phyloP scores from a whole-genome alignment of 2,329 filamentous ascomycete genomes.

The Aspergillus chevalieri region DNA sequence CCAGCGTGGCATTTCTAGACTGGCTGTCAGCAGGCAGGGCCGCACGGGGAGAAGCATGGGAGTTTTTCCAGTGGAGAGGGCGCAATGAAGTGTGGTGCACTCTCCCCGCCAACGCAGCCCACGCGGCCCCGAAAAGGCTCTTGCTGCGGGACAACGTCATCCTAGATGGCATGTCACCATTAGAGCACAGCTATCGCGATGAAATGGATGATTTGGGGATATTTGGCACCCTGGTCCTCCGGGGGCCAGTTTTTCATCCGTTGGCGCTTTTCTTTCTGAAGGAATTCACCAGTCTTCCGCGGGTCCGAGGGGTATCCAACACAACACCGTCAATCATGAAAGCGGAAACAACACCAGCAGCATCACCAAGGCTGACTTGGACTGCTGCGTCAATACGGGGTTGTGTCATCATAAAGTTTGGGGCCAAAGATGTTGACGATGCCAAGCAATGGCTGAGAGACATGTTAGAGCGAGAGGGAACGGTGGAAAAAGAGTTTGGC shows the following conservation, averaged over 20 bases:
- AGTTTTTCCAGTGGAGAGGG: not conserved
- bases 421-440: not conserved
- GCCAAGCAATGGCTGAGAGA: slow-evolving; percentile 1
- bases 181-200: not conserved
- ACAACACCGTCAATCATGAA: not conserved
- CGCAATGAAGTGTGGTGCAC: slow-evolving; percentile 1
- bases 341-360: not conserved
- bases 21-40: not conserved
- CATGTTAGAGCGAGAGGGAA: not conserved
- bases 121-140: not conserved
- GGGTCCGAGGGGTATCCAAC: not conserved
- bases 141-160: slow-evolving; percentile 1
- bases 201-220: slow-evolving; percentile 1
- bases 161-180: not conserved
- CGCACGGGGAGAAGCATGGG: not conserved
- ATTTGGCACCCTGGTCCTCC: slow-evolving; percentile 1
- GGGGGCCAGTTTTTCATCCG: not conserved
- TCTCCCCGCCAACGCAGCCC: not conserved
- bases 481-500: not conserved
- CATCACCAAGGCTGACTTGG: not conserved
- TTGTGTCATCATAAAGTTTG: not conserved
- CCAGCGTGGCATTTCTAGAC: not conserved
- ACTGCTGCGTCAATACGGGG: not conserved
- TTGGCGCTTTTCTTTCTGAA: not conserved
- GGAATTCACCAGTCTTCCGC: not conserved